phyloP scores from a whole-genome alignment of 768 basidiomycete genomes.

The Russula sp. region DNA sequence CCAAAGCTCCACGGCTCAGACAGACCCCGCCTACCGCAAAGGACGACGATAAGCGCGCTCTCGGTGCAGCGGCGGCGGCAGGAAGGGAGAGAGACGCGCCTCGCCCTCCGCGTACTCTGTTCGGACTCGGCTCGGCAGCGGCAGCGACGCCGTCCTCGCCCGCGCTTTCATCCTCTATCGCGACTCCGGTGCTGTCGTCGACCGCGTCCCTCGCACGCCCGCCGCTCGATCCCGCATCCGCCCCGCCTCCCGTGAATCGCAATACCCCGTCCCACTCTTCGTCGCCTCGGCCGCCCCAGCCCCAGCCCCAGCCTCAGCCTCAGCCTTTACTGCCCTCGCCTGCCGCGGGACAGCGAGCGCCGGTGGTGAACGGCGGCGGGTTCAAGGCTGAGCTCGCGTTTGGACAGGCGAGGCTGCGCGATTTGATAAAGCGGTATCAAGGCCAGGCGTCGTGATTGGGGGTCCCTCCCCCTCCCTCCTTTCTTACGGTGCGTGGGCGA shows the following conservation, averaged over 20 bases:
- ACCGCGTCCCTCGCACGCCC: constrained; percentile 70
- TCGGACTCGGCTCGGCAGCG: constrained; percentile 12
- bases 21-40: constrained; percentile 1
- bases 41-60: background rate
- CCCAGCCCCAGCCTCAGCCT: background rate
- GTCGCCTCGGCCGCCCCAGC: background rate
- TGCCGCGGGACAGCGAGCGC: constrained; percentile 1
- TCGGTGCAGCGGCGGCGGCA: background rate
- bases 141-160: constrained; percentile 23
- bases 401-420: background rate
- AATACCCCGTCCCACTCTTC: constrained; percentile 25
- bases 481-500: too few species aligned
- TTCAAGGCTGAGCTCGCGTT: background rate
- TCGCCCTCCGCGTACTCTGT: constrained; percentile 1
- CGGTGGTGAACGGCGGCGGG: background rate
- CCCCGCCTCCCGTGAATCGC: constrained; percentile 31
- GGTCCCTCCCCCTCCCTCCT: too few species aligned
- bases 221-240: constrained; percentile 24
- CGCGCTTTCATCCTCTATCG: constrained; percentile 60
- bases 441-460: background rate
- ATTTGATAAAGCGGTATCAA: background rate
- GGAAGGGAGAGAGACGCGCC: background rate
- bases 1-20: background rate
- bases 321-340: too few species aligned
- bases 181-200: constrained; percentile 64